Base-by-base conservation (phyloP, 805 yeast species). In the Candida nitratophila region DNA sequence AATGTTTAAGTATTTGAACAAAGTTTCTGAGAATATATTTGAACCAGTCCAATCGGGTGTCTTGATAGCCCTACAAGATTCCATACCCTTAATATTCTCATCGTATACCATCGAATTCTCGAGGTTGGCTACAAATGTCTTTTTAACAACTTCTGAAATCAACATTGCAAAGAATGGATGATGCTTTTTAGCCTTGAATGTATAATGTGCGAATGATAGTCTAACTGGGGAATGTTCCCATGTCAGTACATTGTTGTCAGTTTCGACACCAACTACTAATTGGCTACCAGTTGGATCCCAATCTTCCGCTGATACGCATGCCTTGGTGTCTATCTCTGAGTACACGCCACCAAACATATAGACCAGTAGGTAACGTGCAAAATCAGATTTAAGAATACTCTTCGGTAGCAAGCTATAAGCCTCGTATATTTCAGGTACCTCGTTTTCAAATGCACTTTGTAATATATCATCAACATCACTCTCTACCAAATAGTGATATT, bases 271-370 rank as follows among this genome's bases (percentile, higher is more conserved):
- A 7, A 56, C 54, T 33, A 51, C 20, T n/a, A 55, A 27, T 8
- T 47, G 40, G 20, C 45, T 44, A 8, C 38, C 37, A 24, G 55
- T 42, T 7, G 44, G 17, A 44, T 42, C 49, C 61, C 61, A 56
- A 22, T 49, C 41, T 17, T 44, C 44, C 14, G 55, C 17, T 4
- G 79, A 78, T 46, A 68, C 76, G 47, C 70, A 63, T 4, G 75
- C 68, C 43, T 56, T 61, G 0, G 80, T 73, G 51, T 77, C 81
- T 21, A 73, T 69, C 49, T 77, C 82, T 3, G 78, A 68, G 50
- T 75, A 76, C 3, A 73, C 71, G 7, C 83, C 83, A 35, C 83
- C 83, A 36, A 62, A 57, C 3, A 76, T 66, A 44, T 52, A 74
- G 6, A 76, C 47, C 15, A 74, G 61, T 41, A 76, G 60, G 51